phyloP scores from a whole-genome alignment of 805 yeast species.

The Blastobotrys chiropterorum region DNA sequence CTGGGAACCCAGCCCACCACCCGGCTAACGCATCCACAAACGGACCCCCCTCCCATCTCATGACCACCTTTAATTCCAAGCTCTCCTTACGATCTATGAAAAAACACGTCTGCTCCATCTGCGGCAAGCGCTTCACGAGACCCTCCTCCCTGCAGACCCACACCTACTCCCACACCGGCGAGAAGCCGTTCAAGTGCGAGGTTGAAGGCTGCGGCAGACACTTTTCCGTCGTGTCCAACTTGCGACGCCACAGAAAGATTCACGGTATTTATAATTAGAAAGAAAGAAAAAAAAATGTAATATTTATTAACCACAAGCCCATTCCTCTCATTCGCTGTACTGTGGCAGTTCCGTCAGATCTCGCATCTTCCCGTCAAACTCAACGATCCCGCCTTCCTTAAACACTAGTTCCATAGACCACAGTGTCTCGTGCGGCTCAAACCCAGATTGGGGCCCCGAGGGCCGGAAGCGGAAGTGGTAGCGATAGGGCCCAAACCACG shows the following conservation, averaged over 20 bases:
- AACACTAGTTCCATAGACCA: constrained; percentile 26
- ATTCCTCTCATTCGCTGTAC: background rate
- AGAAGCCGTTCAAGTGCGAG: constrained; percentile 62
- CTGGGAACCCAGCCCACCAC: constrained; percentile 7
- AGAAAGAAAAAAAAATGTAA: too few relatives aligned
- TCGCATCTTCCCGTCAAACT: constrained; percentile 19
- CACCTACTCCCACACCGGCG: constrained; percentile 75
- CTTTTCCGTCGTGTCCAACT: constrained; percentile 74
- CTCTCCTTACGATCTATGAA: constrained; percentile 16
- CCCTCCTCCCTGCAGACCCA: constrained; percentile 82
- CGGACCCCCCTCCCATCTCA: constrained; percentile 21
- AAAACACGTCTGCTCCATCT: constrained; percentile 39
- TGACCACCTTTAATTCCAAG: constrained; percentile 23
- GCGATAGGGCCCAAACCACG: constrained; percentile 34
- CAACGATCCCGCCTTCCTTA: constrained; percentile 29
- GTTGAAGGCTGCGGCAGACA: constrained; percentile 63
- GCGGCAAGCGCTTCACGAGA: constrained; percentile 74
- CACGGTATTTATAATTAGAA: constrained; percentile 44
- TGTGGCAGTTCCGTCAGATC: too few relatives aligned
- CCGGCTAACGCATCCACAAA: too few relatives aligned
- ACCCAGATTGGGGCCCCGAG: constrained; percentile 14
- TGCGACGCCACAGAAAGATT: constrained; percentile 74
- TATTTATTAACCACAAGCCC: background rate
- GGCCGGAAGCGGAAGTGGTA: constrained; percentile 26
- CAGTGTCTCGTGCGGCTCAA: constrained; percentile 20